These are phyloP conservation scores for Zychaea mexicana DNA, from an alignment of 371 early-diverging fungal genomes.

Conservation along the genomic window DNA sequence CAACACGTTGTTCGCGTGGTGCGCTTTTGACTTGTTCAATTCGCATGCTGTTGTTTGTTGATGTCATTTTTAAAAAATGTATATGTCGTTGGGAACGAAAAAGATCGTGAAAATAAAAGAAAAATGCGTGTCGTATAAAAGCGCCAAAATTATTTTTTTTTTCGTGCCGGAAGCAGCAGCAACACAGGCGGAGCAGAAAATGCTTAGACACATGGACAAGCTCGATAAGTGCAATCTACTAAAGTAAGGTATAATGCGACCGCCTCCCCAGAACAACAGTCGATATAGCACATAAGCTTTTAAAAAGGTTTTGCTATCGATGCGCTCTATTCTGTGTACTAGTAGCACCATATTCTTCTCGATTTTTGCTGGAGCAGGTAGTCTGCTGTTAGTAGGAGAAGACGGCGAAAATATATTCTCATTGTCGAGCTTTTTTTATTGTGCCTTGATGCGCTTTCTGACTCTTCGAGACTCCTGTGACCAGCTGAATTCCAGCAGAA, in stretches of 20 bases:
- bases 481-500: background rate
- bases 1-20: conserved; percentile 88
- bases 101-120: background rate
- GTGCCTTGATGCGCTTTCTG: background rate
- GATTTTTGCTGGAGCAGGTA: no score
- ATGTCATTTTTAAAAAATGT: conserved; percentile 7
- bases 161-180: no score
- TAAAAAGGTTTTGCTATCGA: no score
- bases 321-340: no score
- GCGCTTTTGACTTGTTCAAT: conserved; percentile 83
- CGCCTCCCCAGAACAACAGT: no score
- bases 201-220: no score
- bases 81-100: background rate
- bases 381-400: background rate
- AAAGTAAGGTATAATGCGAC: no score
- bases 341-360: background rate
- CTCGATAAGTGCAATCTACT: no score
- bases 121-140: no score
- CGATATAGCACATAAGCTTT: no score
- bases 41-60: conserved; percentile 60
- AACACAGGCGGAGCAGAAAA: no score
- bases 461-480: background rate
- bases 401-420: no score
- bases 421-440: background rate
- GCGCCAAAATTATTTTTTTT: background rate